Conservation (phyloP, 176 grass and related monocot species). For the Echinochloa phyllopogon region DNA sequence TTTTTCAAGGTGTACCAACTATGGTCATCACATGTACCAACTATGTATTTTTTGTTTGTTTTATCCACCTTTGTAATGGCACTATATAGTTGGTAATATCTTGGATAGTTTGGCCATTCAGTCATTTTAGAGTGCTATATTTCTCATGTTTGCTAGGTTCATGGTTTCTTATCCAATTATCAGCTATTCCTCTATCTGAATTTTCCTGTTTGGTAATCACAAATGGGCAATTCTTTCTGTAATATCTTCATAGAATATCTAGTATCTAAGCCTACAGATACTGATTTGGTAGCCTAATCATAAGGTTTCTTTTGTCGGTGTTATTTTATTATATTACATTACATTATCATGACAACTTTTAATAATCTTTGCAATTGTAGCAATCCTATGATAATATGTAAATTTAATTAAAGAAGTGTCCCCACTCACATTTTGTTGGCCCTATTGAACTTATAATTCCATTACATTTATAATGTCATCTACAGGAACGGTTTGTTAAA, state of each 20-base stretch:
- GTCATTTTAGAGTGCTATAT: background rate
- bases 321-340: background rate
- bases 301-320: background rate
- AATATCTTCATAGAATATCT: slow-evolving; percentile 3
- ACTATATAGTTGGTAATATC: background rate
- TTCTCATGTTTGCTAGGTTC: slow-evolving; percentile 15
- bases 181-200: background rate
- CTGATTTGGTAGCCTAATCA: slow-evolving; percentile 11
- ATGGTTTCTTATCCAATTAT: background rate
- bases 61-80: slow-evolving; percentile 23
- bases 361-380: background rate
- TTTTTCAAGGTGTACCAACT: background rate
- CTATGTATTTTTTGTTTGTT: background rate
- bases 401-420: slow-evolving; percentile 2
- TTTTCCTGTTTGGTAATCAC: slow-evolving; percentile 5
- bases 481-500: slow-evolving; percentile 94
- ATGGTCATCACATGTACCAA: no score
- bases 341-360: background rate
- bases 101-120: background rate
- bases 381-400: slow-evolving; percentile 7
- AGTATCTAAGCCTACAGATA: slow-evolving; percentile 1
- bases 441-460: slow-evolving; percentile 13
- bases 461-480: slow-evolving; percentile 38
- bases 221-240: background rate
- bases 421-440: background rate